Base-by-base conservation (phyloP, 2,329 filamentous ascomycete species). In the Talaromyces sp. region DNA sequence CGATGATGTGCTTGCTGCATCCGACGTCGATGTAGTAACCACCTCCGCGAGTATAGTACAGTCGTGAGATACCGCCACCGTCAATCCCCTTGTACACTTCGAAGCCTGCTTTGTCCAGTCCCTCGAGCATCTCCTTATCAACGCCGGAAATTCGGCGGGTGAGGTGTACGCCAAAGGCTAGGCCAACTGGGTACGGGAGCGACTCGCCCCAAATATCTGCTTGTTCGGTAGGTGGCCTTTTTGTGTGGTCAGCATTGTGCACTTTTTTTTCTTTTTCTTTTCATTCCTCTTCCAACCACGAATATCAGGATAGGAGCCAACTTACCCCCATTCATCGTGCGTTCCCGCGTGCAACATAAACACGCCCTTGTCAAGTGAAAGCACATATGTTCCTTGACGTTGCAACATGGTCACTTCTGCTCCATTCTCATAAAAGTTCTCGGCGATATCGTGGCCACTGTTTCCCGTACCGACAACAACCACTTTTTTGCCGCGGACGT, bases 1-100 rank as follows among this genome's bases (percentile, higher is more conserved):
- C 80, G 56, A 80, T 77, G 61, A 87, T 83, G 22, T 85, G 75
- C 68, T 81, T 75, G 39, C 77, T 80, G 52, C 76, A 78, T 13
- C 84, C 84, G 11, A 85, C 81, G 63, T 86, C 83, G 61, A 86
- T 82, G 68, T 86, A 86, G 69, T 85, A 86, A 4, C 84, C 84
- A 1, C 85, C 85, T 9, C 80, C 80, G 10, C 77, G 72, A 15
- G 77, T 78, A 61, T 78, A 73, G 65, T 82, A 82, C 57, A 80
- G 77, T 19, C 74, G 71, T 9, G 71, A 68, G 60, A 81, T 75
- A 3, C 79, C 78, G 3, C 74, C 70, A 1, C 76, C 76, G 54
- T 79, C 75, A 13, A 73, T 63, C 17, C 75, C 75, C n/a, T 69
- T 69, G 61, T 78, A 74, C 17, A 78, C 66, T 39, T 72, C 70